phyloP scores from a whole-genome alignment of 2,329 filamentous ascomycete species.

The Monosporascus cannonballus region DNA sequence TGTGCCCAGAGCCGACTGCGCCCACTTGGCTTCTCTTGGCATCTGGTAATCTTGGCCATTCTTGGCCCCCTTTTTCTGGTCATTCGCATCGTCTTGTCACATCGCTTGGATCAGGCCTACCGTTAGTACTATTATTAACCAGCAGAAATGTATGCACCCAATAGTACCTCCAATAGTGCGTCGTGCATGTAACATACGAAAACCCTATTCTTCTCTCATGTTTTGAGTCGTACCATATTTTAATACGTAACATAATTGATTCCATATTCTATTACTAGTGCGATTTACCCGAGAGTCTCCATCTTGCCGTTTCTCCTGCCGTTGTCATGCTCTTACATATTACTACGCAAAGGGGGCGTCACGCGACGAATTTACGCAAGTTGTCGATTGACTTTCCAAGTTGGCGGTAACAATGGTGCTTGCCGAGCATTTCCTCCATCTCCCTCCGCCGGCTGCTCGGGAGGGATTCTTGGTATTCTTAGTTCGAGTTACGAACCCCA shows the following conservation, averaged over 20 bases:
- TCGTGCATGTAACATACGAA: neutral
- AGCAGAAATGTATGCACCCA: neutral
- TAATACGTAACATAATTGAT: neutral
- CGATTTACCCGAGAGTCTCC: no score
- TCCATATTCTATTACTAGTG: neutral
- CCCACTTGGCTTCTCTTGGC: conserved; percentile 15
- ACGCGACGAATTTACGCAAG: no score
- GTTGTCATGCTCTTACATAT: no score
- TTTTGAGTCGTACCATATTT: neutral
- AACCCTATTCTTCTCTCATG: neutral
- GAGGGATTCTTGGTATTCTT: neutral
- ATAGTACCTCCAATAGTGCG: neutral
- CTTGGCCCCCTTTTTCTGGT: conserved; percentile 10
- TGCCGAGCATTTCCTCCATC: neutral
- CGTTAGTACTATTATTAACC: neutral
- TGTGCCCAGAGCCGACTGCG: conserved; percentile 22
- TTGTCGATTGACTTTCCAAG: no score
- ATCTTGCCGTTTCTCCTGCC: no score
- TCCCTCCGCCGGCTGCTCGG: neutral
- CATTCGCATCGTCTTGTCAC: neutral
- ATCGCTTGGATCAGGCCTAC: neutral
- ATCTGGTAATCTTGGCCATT: conserved; percentile 4
- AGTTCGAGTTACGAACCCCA: neutral
- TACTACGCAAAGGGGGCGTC: no score
- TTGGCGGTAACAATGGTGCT: neutral